These are phyloP conservation scores for Cylindrotheca fusiformis DNA, from an alignment of 108 stramenopile genomes.

Conservation along the genomic window DNA sequence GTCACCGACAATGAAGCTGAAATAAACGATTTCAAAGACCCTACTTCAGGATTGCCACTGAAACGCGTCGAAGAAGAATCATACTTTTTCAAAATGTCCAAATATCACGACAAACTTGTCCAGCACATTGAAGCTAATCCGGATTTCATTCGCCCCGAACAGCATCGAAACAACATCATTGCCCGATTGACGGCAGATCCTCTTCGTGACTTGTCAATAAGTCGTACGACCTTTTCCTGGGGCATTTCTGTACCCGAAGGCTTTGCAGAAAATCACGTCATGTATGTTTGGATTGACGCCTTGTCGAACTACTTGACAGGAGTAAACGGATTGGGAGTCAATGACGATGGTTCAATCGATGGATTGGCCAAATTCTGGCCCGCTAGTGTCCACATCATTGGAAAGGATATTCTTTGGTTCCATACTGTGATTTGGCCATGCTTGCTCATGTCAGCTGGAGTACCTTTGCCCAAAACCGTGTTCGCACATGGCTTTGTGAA, in stretches of 20 bases:
- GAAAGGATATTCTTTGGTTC: constrained; percentile 99
- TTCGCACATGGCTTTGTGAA: constrained; percentile 98
- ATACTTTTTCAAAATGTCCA: constrained; percentile 98
- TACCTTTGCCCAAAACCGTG: constrained; percentile 90
- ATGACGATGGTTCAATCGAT: constrained; percentile 42
- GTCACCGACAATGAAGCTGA: constrained; percentile 94
- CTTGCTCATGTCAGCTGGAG: constrained; percentile 93
- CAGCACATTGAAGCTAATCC: constrained; percentile 85
- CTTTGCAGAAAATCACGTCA: constrained; percentile 90
- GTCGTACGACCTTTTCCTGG: constrained; percentile 95
- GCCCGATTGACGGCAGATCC: constrained; percentile 72
- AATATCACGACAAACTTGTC: constrained; percentile 83
- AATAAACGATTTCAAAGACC: constrained; percentile 85
- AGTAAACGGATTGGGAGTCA: constrained; percentile 74
- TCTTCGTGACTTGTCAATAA: constrained; percentile 91
- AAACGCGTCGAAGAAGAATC: constrained; percentile 94
- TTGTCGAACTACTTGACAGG: constrained; percentile 96
- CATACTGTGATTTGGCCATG: constrained; percentile 99
- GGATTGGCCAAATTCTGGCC: constrained; percentile 90
- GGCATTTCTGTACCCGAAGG: constrained; percentile 95
- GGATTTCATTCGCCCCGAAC: constrained; percentile 90
- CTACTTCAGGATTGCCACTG: constrained; percentile 82
- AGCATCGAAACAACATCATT: constrained; percentile 83
- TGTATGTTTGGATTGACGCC: constrained; percentile 99
- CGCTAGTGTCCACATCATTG: constrained; percentile 93